A percentile compares a stretch with the other conserved stretches of the same genome.
Evolutionary conservation across 2,329 filamentous ascomycete genomes (phyloP).

Genomic region (Piedraia hortae): DNA sequence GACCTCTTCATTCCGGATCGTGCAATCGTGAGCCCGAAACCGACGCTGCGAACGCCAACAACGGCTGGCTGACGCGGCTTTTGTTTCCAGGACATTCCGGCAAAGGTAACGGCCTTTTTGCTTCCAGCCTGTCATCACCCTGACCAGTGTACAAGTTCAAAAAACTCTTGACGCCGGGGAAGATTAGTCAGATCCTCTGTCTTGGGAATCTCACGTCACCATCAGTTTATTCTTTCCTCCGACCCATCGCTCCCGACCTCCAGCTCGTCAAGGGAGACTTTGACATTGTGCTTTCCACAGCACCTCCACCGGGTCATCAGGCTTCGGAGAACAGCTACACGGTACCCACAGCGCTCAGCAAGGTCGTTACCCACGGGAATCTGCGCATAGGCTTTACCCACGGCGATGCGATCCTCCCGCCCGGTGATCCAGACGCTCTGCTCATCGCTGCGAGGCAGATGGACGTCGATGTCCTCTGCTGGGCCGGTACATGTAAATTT

Average conservation of each 20-base stretch:
- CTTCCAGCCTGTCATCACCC: neutral
- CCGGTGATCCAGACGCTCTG: conserved; percentile 35
- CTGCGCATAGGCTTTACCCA: conserved; percentile 44
- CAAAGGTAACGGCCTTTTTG: conserved; percentile 33
- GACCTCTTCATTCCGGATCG: conserved; percentile 85
- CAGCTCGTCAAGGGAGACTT: conserved; percentile 45
- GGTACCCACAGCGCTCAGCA: conserved; percentile 26
- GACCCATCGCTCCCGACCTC: conserved; percentile 29
- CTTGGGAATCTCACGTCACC: conserved; percentile 30
- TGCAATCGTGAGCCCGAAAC: conserved; percentile 38
- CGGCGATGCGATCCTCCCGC: conserved; percentile 44
- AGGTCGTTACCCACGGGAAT: conserved; percentile 41
- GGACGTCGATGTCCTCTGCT: conserved; percentile 41
- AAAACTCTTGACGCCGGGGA: conserved; percentile 29
- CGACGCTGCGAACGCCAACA: conserved; percentile 1
- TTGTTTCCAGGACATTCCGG: conserved; percentile 39
- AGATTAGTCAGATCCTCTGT: conserved; percentile 30
- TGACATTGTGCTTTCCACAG: conserved; percentile 37
- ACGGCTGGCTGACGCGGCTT: conserved; percentile 6
- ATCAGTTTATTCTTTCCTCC: conserved; percentile 29
- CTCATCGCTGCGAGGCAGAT: conserved; percentile 42
- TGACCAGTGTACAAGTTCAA: conserved; percentile 20
- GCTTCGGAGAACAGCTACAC: conserved; percentile 6
- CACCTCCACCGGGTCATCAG: conserved; percentile 9
- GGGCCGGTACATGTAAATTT: conserved; percentile 42